A percentile compares a stretch with the other conserved stretches of the same genome.
phyloP scores from a whole-genome alignment of 2,329 filamentous ascomycete species.

The Phaeosphaeriaceae sp. region DNA sequence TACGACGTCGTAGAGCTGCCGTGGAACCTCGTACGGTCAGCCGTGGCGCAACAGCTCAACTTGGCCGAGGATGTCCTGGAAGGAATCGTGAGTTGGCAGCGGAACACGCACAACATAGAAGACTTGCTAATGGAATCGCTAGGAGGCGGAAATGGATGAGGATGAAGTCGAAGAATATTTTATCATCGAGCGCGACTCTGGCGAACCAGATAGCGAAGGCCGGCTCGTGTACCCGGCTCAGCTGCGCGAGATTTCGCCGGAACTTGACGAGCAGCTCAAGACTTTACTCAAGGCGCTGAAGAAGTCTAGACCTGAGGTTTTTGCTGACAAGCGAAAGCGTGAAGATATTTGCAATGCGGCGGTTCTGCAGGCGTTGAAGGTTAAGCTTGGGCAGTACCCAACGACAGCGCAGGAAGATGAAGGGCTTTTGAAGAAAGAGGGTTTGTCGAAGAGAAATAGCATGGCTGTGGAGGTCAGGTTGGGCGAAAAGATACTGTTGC shows the following conservation, averaged over 20 bases:
- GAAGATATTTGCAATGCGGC: slow-evolving; percentile 13
- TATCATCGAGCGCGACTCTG: slow-evolving; percentile 30
- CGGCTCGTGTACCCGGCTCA: slow-evolving; percentile 14
- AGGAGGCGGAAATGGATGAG: slow-evolving; percentile 11
- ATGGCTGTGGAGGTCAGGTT: slow-evolving; percentile 29
- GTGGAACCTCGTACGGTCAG: slow-evolving; percentile 18
- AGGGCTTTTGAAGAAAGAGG: slow-evolving; percentile 9
- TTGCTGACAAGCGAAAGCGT: slow-evolving; percentile 22
- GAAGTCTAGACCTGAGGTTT: slow-evolving; percentile 10
- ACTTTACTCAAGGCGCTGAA: slow-evolving; percentile 20
- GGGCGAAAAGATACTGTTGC: slow-evolving; percentile 26
- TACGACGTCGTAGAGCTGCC: slow-evolving; percentile 29
- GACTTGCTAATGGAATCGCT: background rate
- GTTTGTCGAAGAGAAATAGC: slow-evolving; percentile 17
- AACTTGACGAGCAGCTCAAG: slow-evolving; percentile 29
- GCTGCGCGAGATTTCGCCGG: slow-evolving; percentile 17
- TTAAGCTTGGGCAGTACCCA: slow-evolving; percentile 21
- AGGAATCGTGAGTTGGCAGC: slow-evolving; percentile 10
- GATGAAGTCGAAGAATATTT: slow-evolving; percentile 26
- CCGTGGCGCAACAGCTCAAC: slow-evolving; percentile 8
- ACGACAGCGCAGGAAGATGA: slow-evolving; percentile 21
- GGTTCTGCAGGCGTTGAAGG: slow-evolving; percentile 11
- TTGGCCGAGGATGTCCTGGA: slow-evolving; percentile 8
- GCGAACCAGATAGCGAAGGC: slow-evolving; percentile 27
- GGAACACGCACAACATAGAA: background rate